These are phyloP conservation scores for Russula ochroleuca DNA, from an alignment of 768 basidiomycete genomes.

Conservation along the genomic window DNA sequence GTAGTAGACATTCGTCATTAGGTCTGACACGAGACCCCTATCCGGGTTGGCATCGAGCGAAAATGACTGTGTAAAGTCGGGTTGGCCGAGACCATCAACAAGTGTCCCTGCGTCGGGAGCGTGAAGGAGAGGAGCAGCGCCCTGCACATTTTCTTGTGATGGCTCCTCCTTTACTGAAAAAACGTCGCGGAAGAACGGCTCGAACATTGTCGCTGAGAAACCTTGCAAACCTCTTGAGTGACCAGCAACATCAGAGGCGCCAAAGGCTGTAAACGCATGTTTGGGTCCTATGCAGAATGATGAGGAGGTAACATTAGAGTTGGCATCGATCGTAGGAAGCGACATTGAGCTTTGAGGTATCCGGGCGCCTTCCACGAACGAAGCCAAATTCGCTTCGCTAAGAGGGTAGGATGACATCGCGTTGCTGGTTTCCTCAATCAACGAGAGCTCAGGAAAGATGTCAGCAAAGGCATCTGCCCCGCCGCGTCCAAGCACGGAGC, in stretches of 20 bases:
- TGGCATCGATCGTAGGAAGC: slow-evolving; percentile 23
- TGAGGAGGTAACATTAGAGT: slow-evolving; percentile 18
- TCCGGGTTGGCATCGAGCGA: slow-evolving; percentile 21
- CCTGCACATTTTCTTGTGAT: slow-evolving; percentile 2
- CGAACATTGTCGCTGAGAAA: slow-evolving; percentile 33
- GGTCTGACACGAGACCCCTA: slow-evolving; percentile 18
- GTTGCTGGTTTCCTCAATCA: slow-evolving; percentile 27
- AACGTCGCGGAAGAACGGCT: slow-evolving; percentile 33
- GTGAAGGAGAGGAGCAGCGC: slow-evolving; percentile 1
- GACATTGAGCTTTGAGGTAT: slow-evolving; percentile 21
- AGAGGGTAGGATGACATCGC: slow-evolving; percentile 19
- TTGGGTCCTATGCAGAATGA: slow-evolving; percentile 12
- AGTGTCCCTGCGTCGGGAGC: not conserved
- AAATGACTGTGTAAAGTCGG: not conserved
- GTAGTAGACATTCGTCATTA: slow-evolving; percentile 7
- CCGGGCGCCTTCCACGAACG: slow-evolving; percentile 3
- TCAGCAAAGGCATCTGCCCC: not conserved
- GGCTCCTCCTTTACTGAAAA: slow-evolving; percentile 24
- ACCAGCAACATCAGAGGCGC: slow-evolving; percentile 19
- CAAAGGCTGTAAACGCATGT: slow-evolving; percentile 16
- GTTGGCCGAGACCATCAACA: not conserved
- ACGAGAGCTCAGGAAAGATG: slow-evolving; percentile 24
- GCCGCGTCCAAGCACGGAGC: slow-evolving; percentile 12
- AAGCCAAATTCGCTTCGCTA: slow-evolving; percentile 22
- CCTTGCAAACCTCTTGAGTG: slow-evolving; percentile 19